Base-by-base conservation (phyloP, 305 asterid species). In the Striga hermonthica region DNA sequence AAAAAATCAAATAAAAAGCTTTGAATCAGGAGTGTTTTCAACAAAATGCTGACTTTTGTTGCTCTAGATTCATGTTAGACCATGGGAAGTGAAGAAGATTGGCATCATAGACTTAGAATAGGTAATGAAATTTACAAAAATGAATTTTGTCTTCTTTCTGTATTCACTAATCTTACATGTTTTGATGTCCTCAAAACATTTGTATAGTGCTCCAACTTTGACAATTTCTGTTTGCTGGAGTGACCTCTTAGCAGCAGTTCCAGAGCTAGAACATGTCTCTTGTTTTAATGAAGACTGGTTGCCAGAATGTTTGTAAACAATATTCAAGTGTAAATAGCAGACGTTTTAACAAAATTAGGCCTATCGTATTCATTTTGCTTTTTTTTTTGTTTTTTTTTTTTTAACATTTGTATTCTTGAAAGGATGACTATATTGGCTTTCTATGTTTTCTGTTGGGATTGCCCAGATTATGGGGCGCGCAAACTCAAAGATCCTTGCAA, bases 401-500 rank as follows among this genome's bases (percentile, higher is more conserved):
- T 22, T 22, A 0, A 22, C 31, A 22, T 22, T 22, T 22, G 31
- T 22, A 22, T 22, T 22, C 31, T 22, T 22, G 1, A 22, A 22
- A 22, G 31, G 31, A 1, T 58, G 60, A 41, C 7, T 13, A 7
- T 52, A 38, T 58, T 34, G 57, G 61, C 40, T 56, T 66, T 62
- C 13, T 71, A 9, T 22, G 36, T 31, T 31, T 54, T 54, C 10
- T 45, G 13, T 22, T 74, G 56, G 28, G 58, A 37, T 57, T 11
- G 37, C 11, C 70, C 84, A 93, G 96, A 78, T 78, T 90, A 79
- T 90, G 96, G 96, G 99, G 97, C 39, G 99, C 99, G 60, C 99
- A 93, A 74, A 90, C 99, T 63, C 99, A 93, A 74, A 83, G 99
- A 72, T 93, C 97, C 4, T 74, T 93, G 75, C 92, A 90, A 75